phyloP scores from a whole-genome alignment of 2,329 filamentous ascomycete species.

The Aspergillus intermedius region DNA sequence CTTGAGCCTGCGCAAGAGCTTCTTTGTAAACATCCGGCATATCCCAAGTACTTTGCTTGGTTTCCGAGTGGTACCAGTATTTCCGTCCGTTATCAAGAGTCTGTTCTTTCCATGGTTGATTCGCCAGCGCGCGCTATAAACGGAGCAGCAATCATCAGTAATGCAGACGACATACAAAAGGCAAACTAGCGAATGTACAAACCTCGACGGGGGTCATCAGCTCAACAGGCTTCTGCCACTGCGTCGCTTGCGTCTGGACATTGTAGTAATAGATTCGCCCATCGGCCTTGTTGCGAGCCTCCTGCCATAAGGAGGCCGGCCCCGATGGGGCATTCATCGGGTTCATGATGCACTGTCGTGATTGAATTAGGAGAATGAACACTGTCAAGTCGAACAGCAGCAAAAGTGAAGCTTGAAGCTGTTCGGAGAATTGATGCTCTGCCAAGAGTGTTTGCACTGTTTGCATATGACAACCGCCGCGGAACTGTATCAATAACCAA shows the following conservation, averaged over 20 bases:
- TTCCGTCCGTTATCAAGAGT: conserved; percentile 77
- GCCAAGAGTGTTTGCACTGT: conserved; percentile 21
- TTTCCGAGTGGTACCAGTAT: conserved; percentile 94
- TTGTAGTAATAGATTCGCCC: conserved; percentile 92
- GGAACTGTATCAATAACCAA: background rate
- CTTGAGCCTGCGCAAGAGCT: conserved; percentile 56
- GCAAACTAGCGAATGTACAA: conserved; percentile 15
- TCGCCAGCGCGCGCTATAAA: conserved; percentile 65
- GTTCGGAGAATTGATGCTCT: conserved; percentile 3
- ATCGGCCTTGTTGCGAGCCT: conserved; percentile 66
- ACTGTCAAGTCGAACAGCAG: background rate
- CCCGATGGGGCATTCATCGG: conserved; percentile 55
- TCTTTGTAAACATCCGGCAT: conserved; percentile 79
- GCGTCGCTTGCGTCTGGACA: conserved; percentile 71
- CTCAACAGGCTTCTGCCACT: conserved; percentile 91
- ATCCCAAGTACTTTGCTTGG: conserved; percentile 88
- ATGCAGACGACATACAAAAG: conserved; percentile 5
- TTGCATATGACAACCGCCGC: conserved; percentile 10
- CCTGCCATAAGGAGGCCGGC: conserved; percentile 63
- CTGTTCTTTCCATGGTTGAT: conserved; percentile 90
- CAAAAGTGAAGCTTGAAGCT: conserved; percentile 22
- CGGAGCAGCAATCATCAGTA: conserved; percentile 10
- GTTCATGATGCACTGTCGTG: conserved; percentile 20
- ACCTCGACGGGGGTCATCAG: conserved; percentile 80
- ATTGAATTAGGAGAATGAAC: background rate